These are phyloP conservation scores for Crucihimalaya himalaica DNA, from an alignment of 345 rosid genomes.

Conservation along the genomic window DNA sequence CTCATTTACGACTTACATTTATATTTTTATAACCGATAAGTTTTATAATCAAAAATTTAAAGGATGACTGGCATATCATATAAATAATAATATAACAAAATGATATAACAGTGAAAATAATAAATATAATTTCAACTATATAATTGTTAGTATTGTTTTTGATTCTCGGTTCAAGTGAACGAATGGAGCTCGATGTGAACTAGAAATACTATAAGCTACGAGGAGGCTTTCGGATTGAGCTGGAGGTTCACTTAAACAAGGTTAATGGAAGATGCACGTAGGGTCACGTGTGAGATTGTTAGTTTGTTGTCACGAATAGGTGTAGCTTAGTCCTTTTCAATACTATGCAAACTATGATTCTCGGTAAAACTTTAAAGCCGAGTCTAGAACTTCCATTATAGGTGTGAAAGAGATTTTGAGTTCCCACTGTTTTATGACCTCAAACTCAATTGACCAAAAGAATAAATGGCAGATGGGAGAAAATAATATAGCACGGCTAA, in stretches of 20 bases:
- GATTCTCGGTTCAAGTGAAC: not conserved
- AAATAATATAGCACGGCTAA: not conserved
- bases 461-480: not conserved
- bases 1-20: not conserved
- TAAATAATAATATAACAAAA: not conserved
- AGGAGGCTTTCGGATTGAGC: not conserved
- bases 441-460: not conserved
- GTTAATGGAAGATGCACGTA: not conserved
- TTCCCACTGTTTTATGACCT: not conserved
- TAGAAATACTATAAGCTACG: not conserved
- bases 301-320: not conserved
- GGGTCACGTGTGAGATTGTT: not conserved
- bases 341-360: not conserved
- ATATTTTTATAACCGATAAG: not conserved
- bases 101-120: not conserved
- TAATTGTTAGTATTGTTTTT: not conserved
- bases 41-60: not conserved
- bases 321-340: not conserved
- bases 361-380: not conserved
- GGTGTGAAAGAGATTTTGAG: slow-evolving; percentile 5
- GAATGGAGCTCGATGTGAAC: not conserved
- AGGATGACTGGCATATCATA: not conserved
- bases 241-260: slow-evolving; percentile 6
- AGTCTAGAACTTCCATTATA: not conserved
- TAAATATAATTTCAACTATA: too few species aligned